These are phyloP conservation scores for Diplodia intermedia DNA, from an alignment of 2,329 filamentous ascomycete genomes.

Conservation along the genomic window DNA sequence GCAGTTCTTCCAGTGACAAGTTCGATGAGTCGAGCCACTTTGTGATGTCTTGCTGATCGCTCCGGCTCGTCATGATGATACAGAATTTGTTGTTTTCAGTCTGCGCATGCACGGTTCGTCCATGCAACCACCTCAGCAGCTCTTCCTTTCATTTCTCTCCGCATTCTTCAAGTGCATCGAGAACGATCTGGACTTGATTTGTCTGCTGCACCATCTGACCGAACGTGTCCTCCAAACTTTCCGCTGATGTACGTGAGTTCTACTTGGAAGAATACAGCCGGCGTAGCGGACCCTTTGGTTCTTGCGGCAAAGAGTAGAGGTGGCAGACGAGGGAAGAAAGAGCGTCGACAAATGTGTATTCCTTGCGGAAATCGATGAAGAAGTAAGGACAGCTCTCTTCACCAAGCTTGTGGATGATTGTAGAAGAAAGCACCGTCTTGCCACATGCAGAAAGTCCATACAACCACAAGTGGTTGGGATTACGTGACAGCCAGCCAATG, in stretches of 20 bases:
- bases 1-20: not conserved
- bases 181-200: not conserved
- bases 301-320: not conserved
- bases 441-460: constrained; percentile 13
- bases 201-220: not conserved
- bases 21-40: not conserved
- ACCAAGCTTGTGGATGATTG: not conserved
- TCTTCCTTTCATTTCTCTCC: no score
- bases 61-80: not conserved
- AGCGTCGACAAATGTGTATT: no score
- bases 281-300: not conserved
- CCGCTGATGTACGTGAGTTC: not conserved
- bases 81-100: not conserved
- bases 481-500: not conserved
- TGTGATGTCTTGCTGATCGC: not conserved
- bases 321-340: not conserved
- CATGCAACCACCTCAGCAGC: not conserved
- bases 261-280: no score
- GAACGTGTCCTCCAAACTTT: not conserved
- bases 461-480: not conserved
- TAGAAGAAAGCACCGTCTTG: constrained; percentile 3
- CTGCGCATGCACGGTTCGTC: rapidly evolving
- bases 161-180: constrained; percentile 12
- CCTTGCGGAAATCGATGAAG: no score
- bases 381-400: not conserved